A percentile compares a stretch with the other conserved stretches of the same genome.
phyloP scores from a whole-genome alignment of 345 rosid genomes.

The Litchi chinensis region DNA sequence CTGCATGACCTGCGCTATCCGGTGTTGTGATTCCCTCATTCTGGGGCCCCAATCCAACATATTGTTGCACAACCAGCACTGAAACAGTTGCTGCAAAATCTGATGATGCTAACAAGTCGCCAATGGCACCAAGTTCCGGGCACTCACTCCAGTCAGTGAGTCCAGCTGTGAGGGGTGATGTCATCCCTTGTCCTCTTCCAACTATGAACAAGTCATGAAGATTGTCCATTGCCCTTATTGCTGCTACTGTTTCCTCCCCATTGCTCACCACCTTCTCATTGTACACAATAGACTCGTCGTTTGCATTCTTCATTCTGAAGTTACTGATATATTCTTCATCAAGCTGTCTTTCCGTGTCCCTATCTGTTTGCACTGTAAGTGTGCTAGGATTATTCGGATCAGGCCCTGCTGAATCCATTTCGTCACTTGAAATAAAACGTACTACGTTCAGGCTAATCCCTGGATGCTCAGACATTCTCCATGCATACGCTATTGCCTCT shows the following conservation, averaged over 20 bases:
- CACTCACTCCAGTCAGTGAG: slow-evolving; percentile 99
- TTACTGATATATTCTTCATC: slow-evolving; percentile 61
- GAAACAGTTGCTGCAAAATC: slow-evolving; percentile 83
- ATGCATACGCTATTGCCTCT: slow-evolving; percentile 78
- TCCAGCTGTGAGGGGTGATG: slow-evolving; percentile 77
- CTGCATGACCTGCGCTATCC: slow-evolving; percentile 44
- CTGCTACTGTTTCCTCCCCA: slow-evolving; percentile 85
- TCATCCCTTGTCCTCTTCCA: slow-evolving; percentile 86
- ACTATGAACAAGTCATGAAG: slow-evolving; percentile 79
- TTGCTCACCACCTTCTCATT: slow-evolving; percentile 61
- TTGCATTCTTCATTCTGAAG: slow-evolving; percentile 48
- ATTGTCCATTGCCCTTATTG: slow-evolving; percentile 67
- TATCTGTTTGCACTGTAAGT: slow-evolving; percentile 34
- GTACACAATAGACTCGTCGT: slow-evolving; percentile 49
- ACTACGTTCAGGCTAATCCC: slow-evolving; percentile 61
- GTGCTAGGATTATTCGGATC: slow-evolving; percentile 21
- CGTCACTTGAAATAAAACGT: slow-evolving; percentile 56
- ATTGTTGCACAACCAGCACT: slow-evolving; percentile 86
- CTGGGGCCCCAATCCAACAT: slow-evolving; percentile 37
- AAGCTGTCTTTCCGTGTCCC: slow-evolving; percentile 39
- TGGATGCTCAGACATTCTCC: slow-evolving; percentile 82
- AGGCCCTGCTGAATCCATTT: slow-evolving; percentile 16
- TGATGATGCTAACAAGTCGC: slow-evolving; percentile 91
- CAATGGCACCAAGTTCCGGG: slow-evolving; percentile 95
- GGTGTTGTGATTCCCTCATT: slow-evolving; percentile 43